Evolutionary conservation across 495 filamentous ascomycete species (phyloP).

Genomic region (Sordaria brevicollis): DNA sequence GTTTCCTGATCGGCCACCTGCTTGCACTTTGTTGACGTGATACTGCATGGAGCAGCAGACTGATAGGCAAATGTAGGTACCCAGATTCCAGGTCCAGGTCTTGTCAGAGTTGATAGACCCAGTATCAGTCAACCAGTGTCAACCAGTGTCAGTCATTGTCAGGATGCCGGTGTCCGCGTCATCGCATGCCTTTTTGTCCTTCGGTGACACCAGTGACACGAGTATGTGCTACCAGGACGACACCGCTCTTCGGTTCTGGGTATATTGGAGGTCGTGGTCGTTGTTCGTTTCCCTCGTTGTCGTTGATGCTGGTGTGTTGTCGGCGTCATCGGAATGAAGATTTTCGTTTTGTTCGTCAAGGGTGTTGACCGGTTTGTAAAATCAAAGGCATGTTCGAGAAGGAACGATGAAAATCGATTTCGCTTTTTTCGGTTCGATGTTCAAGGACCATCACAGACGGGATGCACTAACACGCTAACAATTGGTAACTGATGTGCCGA

Average conservation of each 20-base stretch:
- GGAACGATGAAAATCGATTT: background rate
- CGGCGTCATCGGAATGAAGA: background rate
- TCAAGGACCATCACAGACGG: too few relatives aligned
- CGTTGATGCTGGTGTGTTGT: background rate
- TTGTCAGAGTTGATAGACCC: background rate
- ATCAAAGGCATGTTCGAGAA: background rate
- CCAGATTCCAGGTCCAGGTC: background rate
- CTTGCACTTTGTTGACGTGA: background rate
- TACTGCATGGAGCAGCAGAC: background rate
- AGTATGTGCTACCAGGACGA: background rate
- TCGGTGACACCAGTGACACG: background rate
- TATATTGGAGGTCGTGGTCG: background rate
- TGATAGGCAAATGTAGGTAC: background rate
- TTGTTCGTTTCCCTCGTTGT: background rate
- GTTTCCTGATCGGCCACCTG: background rate
- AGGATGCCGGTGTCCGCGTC: background rate
- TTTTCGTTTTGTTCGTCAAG: background rate
- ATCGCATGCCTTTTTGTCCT: background rate
- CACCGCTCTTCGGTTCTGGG: background rate
- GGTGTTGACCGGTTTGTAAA: background rate
- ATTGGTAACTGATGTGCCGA: background rate
- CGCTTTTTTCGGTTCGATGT: background rate
- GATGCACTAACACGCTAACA: background rate
- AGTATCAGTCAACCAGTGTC: background rate
- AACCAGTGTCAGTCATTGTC: background rate